Conservation (phyloP, 2,329 filamentous ascomycete species). For the Claviceps maximensis region DNA sequence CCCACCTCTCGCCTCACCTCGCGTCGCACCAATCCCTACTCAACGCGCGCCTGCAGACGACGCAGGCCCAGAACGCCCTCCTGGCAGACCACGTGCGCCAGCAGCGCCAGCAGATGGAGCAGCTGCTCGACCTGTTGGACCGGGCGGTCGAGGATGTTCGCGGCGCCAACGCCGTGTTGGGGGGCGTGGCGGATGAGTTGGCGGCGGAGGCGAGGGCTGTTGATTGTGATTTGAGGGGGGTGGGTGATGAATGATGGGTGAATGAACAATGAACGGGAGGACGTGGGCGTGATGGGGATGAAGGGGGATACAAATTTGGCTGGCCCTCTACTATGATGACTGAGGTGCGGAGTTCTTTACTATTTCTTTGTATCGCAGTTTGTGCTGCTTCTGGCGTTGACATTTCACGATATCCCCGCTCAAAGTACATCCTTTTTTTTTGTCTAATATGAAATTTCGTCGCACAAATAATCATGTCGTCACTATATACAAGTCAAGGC, state of each 20-base stretch:
- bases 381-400: background rate
- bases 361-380: too few relatives aligned
- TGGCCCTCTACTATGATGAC: too few relatives aligned
- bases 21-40: conserved; percentile 40
- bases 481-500: too few relatives aligned
- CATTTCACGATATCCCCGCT: too few relatives aligned
- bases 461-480: too few relatives aligned
- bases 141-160: conserved; percentile 39
- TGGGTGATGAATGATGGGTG: too few relatives aligned
- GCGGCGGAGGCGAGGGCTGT: conserved; percentile 33
- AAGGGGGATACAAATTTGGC: too few relatives aligned
- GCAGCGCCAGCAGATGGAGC: conserved; percentile 43
- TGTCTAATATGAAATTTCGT: too few relatives aligned
- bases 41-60: conserved; percentile 42
- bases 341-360: too few relatives aligned
- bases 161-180: conserved; percentile 36
- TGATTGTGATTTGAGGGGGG: conserved; percentile 1
- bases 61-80: conserved; percentile 41
- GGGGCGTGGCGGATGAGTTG: conserved; percentile 32
- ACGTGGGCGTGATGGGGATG: too few relatives aligned
- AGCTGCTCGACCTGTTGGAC: conserved; percentile 36
- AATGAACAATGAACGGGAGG: too few relatives aligned
- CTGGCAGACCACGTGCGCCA: conserved; percentile 36
- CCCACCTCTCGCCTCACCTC: conserved; percentile 41
- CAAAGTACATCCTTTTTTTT: too few relatives aligned